Percentiles rank a stretch among this genome's conserved stretches.
Conservation (phyloP, 139 green algal species). For the Picocystis salinarum region DNA sequence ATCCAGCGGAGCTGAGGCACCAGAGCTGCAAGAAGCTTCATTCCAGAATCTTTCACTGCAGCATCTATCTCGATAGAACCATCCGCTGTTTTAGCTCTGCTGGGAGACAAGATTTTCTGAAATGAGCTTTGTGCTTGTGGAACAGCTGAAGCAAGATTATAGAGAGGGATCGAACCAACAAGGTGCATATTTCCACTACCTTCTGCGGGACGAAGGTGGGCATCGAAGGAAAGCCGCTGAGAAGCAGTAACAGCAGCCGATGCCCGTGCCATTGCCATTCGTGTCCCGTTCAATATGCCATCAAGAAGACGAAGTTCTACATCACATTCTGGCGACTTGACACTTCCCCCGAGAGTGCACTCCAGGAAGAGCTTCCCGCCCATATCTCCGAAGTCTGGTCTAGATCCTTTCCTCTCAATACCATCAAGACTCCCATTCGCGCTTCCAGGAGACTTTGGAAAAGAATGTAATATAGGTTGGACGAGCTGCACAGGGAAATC, state of each 20-base stretch:
- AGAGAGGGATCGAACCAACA: background rate
- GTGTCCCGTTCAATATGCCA: slow-evolving; percentile 3
- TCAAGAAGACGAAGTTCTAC: slow-evolving; percentile 7
- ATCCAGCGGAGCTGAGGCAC: slow-evolving; percentile 47
- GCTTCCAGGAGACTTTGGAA: too few relatives aligned
- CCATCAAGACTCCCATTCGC: too few relatives aligned
- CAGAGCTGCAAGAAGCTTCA: slow-evolving; percentile 52
- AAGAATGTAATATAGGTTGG: slow-evolving; percentile 13
- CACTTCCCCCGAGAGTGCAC: too few relatives aligned
- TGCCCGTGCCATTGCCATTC: slow-evolving; percentile 4
- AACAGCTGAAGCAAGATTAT: too few relatives aligned
- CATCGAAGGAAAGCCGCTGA: slow-evolving; percentile 4
- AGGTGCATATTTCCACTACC: slow-evolving; percentile 1
- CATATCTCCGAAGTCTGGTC: too few relatives aligned
- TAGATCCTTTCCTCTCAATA: too few relatives aligned
- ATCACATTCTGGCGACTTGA: too few relatives aligned
- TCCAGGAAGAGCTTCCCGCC: too few relatives aligned
- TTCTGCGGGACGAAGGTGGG: slow-evolving; percentile 1
- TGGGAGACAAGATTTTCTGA: background rate
- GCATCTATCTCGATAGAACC: slow-evolving; percentile 27
- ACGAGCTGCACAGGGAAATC: slow-evolving; percentile 18
- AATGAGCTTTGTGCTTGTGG: too few relatives aligned
- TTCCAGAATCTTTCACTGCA: slow-evolving; percentile 53
- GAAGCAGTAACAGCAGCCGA: slow-evolving; percentile 2
- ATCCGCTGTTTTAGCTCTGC: background rate